Base-by-base conservation (phyloP, 768 basidiomycete species). In the Mycena crocata region DNA sequence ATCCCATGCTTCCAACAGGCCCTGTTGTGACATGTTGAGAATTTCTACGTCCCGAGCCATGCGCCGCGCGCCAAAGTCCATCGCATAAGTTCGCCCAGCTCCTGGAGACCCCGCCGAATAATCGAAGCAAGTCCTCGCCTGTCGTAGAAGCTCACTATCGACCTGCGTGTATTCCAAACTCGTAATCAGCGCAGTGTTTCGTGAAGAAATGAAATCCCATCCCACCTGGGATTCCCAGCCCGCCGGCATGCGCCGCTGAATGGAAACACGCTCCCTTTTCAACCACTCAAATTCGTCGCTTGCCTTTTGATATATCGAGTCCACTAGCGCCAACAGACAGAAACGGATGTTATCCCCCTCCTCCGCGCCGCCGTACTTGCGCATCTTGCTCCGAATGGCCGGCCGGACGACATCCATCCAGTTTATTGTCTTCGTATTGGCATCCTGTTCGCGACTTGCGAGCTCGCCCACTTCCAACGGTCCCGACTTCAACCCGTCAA, bases 381-480 rank as follows among this genome's bases (percentile, higher is more conserved):
- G 80, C 88, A 90, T 90, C 72, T 88, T 88, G 77, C 84, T 81
- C 37, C 85, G 78, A 49, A 90, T 76, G 19, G 84, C 88, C 0
- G 89, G 88, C 15, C 88, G 85, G 23, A 83, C 89, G 42, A 88
- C 77, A 68, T 87, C 85, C 83, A 87, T 87, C 89, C 89, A 90
- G 40, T 42, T 19, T n/a, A n/a, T n/a, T n/a, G n/a, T n/a, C 40
- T 42, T 42, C 30, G 31, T 23, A 40, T 45, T 45, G 0, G 69
- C 75, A 7, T 71, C 64, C 34, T 12, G 32, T 17, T 21, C 46
- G 17, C 52, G 34, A 1, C 49, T 23, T 24, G 78, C 73, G n/a
- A 88, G 72, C 69, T 88, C 88, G 37, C 88, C 88, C 28, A 89
- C 88, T 73, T 89, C 87, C 14, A 90, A 77, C 8, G 88, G 87